These are phyloP conservation scores for Moricandia arvensis DNA, from an alignment of 345 rosid species.

Conservation along the genomic window DNA sequence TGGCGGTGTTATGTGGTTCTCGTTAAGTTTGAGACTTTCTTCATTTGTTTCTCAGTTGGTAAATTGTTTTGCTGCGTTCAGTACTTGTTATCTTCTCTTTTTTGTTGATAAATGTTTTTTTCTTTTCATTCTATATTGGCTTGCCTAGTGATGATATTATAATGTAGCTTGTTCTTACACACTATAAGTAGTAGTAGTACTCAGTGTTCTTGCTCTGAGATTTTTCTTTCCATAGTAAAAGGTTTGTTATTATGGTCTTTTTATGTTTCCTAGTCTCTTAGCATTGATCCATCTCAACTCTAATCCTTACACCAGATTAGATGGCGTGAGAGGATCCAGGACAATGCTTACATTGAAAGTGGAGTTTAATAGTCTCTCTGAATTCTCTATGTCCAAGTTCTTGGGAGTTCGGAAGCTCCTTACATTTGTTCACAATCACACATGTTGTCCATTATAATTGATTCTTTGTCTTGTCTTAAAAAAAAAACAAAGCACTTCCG, in stretches of 20 bases:
- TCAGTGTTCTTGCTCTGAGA: slow-evolving; percentile 15
- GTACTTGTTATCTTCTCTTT: slow-evolving; percentile 1
- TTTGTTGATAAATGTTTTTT: not conserved
- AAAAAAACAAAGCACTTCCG: not conserved
- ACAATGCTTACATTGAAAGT: slow-evolving; percentile 39
- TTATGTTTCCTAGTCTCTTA: not conserved
- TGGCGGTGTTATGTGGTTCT: not conserved
- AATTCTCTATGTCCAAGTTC: slow-evolving; percentile 37
- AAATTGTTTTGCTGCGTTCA: not conserved
- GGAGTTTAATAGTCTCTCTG: slow-evolving; percentile 51
- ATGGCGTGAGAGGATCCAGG: slow-evolving; percentile 24
- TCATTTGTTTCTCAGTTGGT: not conserved
- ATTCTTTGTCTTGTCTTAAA: not conserved
- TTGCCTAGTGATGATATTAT: not conserved
- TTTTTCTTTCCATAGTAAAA: not conserved
- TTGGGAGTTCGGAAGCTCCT: slow-evolving; percentile 51
- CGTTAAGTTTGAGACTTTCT: not conserved
- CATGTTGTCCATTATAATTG: not conserved
- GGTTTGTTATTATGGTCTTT: not conserved
- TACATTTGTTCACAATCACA: slow-evolving; percentile 22
- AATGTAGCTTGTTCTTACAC: not conserved
- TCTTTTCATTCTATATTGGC: slow-evolving; percentile 2
- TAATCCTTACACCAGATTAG: slow-evolving; percentile 18
- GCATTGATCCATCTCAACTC: slow-evolving; percentile 24
- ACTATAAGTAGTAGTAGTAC: not conserved